phyloP scores from a whole-genome alignment of 192 early-diverging fungal species.

The Phycomyces blakesleeanus region DNA sequence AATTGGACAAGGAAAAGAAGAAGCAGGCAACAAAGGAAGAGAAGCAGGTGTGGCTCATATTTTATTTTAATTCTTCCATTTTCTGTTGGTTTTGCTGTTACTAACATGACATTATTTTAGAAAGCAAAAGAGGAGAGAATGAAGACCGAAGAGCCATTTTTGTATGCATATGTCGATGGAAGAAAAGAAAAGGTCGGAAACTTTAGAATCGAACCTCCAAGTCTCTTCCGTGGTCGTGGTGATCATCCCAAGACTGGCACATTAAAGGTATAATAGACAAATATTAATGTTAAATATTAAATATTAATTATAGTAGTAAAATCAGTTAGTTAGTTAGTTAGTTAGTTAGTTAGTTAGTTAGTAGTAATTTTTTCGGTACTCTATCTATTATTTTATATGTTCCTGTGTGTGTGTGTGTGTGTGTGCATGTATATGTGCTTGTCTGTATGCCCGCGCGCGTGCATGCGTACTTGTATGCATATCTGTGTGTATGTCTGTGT shows the following conservation, averaged over 20 bases:
- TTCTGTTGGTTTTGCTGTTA: conserved; percentile 1
- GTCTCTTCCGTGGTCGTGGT: conserved; percentile 94
- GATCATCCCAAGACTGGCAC: conserved; percentile 92
- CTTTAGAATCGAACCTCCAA: conserved; percentile 95
- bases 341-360: too few relatives aligned
- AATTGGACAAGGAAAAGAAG: conserved; percentile 70
- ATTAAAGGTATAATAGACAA: conserved; percentile 84
- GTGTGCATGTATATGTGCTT: too few relatives aligned
- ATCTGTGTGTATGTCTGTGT: too few relatives aligned
- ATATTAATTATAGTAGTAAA: too few relatives aligned
- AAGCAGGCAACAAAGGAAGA: conserved; percentile 88
- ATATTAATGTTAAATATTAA: too few relatives aligned
- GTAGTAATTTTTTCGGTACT: too few relatives aligned
- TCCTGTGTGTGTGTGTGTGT: too few relatives aligned
- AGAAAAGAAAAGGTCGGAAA: conserved; percentile 97
- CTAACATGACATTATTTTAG: conserved; percentile 8
- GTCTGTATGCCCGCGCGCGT: too few relatives aligned
- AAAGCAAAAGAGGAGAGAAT: conserved; percentile 66
- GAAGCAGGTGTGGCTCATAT: conserved; percentile 54
- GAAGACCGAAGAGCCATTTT: conserved; percentile 72
- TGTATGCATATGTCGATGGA: conserved; percentile 74
- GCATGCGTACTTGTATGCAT: too few relatives aligned
- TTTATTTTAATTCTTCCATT: not conserved
- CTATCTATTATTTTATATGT: too few relatives aligned
- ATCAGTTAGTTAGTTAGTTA: too few relatives aligned